phyloP scores from a whole-genome alignment of 306 rosid species.

The Trifolium subterraneum region DNA sequence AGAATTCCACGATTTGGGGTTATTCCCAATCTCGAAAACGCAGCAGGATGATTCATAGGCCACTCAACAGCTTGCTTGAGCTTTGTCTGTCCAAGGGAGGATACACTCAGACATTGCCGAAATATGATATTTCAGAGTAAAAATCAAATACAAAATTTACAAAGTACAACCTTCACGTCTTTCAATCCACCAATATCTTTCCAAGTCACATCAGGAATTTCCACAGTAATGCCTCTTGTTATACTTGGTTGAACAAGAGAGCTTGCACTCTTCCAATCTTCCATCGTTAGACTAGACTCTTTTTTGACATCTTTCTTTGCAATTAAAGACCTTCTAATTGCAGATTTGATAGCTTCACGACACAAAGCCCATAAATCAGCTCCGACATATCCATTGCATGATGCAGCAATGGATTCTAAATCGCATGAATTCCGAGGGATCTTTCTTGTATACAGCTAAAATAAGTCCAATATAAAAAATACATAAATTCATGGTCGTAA shows the following conservation, averaged over 20 bases:
- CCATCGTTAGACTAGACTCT: conserved; percentile 52
- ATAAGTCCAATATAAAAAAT: conserved; percentile 25
- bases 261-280: conserved; percentile 84
- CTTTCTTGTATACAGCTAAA: conserved; percentile 85
- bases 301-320: conserved; percentile 47
- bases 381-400: conserved; percentile 95
- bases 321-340: conserved; percentile 58
- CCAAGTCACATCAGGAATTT: conserved; percentile 92
- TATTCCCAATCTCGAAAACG: conserved; percentile 79
- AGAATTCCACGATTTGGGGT: conserved; percentile 91
- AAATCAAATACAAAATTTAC: conserved; percentile 35
- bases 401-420: conserved; percentile 69
- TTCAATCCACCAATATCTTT: conserved; percentile 89
- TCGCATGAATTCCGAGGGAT: conserved; percentile 64
- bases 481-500: conserved; percentile 22
- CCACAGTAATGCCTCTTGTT: conserved; percentile 87
- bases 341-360: conserved; percentile 69
- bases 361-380: conserved; percentile 92
- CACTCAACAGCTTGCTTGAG: conserved; percentile 92
- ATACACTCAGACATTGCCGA: conserved; percentile 27
- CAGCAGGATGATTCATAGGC: conserved; percentile 80
- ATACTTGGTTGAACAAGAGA: conserved; percentile 81
- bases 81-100: conserved; percentile 65
- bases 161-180: conserved; percentile 75
- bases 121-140: conserved; percentile 32